Base-by-base conservation (phyloP, 2,329 filamentous ascomycete species). In the Clarireedia paspali region DNA sequence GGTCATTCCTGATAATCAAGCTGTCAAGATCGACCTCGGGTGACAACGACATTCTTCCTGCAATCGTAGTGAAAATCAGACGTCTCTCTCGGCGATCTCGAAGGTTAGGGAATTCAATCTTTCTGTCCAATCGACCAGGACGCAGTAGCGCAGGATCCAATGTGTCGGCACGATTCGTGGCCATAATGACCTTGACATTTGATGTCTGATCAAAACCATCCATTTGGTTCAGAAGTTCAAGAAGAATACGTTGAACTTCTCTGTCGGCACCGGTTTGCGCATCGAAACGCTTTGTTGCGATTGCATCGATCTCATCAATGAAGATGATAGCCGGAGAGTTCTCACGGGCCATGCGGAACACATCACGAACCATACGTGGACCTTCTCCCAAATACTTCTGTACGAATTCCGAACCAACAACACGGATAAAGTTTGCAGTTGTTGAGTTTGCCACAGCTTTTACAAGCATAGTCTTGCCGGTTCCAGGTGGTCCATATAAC, bases 131-230 rank as follows among this genome's bases (percentile, higher is more conserved):
- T 77, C 94, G 91, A 64, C 94, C 94, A 34, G 94, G 94, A 67
- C 94, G 90, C 59, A 99, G 83, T 60, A 99, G 81, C 44, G 94
- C 94, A 15, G 94, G 94, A 71, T 99, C 94, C 62, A 99, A 81
- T 6, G 94, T 99, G 73, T 97, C 94, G 63, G 94, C 92, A 71
- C 94, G 88, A 78, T 99, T 99, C 64, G 94, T 99, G 64, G 94
- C 94, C 94, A 99, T 99, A 76, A 99, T 99, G 71, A 99, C 94
- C 78, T 99, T 99, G 74, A 99, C 94, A 73, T 99, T 99, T 71
- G 90, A 89, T 0, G 91, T 96, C 74, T 99, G 94, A 73, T 99
- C 94, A 77, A 99, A 99, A 63, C 94, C 94, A 71, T 99, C 94
- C 94, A 99, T 99, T 75, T 99, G 94, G 77, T 99, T 99, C 62